Evolutionary conservation across 2,329 filamentous ascomycete genomes (phyloP).

Genomic region (Pestalotiopsis sp.): DNA sequence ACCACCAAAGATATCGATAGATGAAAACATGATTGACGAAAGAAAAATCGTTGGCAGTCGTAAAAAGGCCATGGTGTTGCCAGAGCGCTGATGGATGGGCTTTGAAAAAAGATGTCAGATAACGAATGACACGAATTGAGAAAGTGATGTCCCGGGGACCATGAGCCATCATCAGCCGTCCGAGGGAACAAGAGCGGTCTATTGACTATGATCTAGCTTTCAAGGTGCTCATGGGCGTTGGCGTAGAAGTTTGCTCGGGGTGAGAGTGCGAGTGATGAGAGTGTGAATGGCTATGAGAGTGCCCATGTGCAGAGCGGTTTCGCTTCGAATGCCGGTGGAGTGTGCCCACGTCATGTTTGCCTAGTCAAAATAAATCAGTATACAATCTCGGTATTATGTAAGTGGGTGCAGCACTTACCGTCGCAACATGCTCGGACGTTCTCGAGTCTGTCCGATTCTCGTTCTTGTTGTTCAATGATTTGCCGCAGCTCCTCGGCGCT

Average conservation of each 20-base stretch:
- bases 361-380: constrained; percentile 39
- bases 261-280: background rate
- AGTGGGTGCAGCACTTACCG: constrained; percentile 61
- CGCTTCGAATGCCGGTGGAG: constrained; percentile 52
- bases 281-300: constrained; percentile 38
- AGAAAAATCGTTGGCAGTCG: constrained; percentile 7
- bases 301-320: constrained; percentile 38
- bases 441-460: constrained; percentile 79
- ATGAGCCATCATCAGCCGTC: background rate
- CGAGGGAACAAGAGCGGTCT: background rate
- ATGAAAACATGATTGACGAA: constrained; percentile 6
- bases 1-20: background rate
- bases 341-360: constrained; percentile 74
- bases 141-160: background rate
- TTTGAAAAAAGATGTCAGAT: background rate
- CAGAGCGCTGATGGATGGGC: background rate
- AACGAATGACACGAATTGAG: background rate
- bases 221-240: constrained; percentile 37
- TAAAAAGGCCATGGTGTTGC: background rate
- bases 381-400: background rate
- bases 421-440: constrained; percentile 98
- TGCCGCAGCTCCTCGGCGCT: constrained; percentile 82
- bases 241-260: constrained; percentile 36
- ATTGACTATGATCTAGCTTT: constrained; percentile 31
- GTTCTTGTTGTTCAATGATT: constrained; percentile 77